Conservation (phyloP, 345 rosid genomes). For the Punica granatum region DNA sequence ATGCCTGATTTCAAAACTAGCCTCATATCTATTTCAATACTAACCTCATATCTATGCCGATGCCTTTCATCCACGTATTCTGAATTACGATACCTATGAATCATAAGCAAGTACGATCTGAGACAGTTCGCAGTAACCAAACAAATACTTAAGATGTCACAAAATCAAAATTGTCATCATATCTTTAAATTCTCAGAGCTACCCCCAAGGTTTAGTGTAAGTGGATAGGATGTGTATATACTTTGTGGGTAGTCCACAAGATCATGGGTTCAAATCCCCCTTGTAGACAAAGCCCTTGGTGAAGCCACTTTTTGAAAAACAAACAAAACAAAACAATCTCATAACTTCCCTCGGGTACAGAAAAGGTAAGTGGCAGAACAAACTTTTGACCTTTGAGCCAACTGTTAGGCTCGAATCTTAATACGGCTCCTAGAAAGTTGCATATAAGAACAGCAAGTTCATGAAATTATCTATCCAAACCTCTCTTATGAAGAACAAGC, state of each 20-base stretch:
- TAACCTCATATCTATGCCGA: slow-evolving; percentile 94
- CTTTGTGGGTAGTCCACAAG: no score
- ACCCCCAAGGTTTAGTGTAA: no score
- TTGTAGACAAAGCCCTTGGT: not conserved
- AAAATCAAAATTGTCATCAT: no score
- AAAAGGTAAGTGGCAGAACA: not conserved
- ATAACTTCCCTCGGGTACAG: no score
- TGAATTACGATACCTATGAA: slow-evolving; percentile 58
- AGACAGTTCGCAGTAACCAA: not conserved
- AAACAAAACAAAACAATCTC: no score
- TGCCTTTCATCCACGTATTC: slow-evolving; percentile 71
- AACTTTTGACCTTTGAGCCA: not conserved
- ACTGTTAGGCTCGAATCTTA: not conserved
- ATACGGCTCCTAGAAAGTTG: not conserved
- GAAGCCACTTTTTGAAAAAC: no score
- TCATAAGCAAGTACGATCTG: not conserved
- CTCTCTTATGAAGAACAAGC: no score
- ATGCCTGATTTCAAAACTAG: not conserved
- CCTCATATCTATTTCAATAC: slow-evolving; percentile 6
- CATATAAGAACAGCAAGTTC: not conserved
- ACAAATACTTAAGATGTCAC: not conserved
- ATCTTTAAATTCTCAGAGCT: no score
- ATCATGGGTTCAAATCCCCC: not conserved
- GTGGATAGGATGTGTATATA: no score
- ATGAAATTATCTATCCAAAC: no score